phyloP scores from a whole-genome alignment of 1,284 basidiomycete species.

The Boletus semigastroideus region DNA sequence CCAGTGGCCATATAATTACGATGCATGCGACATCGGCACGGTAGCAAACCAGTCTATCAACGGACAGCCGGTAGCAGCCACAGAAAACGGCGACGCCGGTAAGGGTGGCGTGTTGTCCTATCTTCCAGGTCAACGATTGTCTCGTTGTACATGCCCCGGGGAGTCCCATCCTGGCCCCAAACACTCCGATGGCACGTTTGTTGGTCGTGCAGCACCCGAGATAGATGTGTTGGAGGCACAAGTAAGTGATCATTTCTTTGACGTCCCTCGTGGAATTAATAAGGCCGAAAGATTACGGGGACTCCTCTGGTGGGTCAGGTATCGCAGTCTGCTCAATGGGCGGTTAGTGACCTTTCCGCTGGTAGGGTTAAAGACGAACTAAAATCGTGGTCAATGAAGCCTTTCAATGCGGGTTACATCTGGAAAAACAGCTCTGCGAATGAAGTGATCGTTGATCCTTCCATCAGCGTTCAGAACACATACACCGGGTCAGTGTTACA shows the following conservation, averaged over 20 bases:
- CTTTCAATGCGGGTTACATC: constrained; percentile 45
- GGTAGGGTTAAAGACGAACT: not conserved
- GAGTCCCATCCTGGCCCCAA: constrained; percentile 61
- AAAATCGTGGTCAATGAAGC: constrained; percentile 31
- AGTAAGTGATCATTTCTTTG: constrained; percentile 14
- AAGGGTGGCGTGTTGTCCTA: constrained; percentile 40
- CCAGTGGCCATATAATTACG: constrained; percentile 49
- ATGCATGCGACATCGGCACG: constrained; percentile 58
- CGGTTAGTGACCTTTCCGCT: constrained; percentile 42
- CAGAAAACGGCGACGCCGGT: constrained; percentile 37
- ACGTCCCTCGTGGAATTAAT: constrained; percentile 1
- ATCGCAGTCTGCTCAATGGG: constrained; percentile 68
- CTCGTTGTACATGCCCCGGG: constrained; percentile 58
- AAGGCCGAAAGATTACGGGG: constrained; percentile 39
- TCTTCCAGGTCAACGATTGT: constrained; percentile 52
- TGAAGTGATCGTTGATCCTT: constrained; percentile 46
- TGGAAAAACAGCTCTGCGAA: constrained; percentile 45
- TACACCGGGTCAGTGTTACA: constrained; percentile 60
- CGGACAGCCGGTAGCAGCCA: constrained; percentile 39
- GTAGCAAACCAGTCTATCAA: constrained; percentile 50
- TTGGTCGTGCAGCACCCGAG: constrained; percentile 53
- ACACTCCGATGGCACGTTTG: constrained; percentile 51
- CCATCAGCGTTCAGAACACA: constrained; percentile 48
- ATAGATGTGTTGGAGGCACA: constrained; percentile 52
- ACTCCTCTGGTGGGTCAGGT: constrained; percentile 48